These are phyloP conservation scores for Nyctanthes arbortristis DNA, from an alignment of 257 asterid species.

Conservation along the genomic window DNA sequence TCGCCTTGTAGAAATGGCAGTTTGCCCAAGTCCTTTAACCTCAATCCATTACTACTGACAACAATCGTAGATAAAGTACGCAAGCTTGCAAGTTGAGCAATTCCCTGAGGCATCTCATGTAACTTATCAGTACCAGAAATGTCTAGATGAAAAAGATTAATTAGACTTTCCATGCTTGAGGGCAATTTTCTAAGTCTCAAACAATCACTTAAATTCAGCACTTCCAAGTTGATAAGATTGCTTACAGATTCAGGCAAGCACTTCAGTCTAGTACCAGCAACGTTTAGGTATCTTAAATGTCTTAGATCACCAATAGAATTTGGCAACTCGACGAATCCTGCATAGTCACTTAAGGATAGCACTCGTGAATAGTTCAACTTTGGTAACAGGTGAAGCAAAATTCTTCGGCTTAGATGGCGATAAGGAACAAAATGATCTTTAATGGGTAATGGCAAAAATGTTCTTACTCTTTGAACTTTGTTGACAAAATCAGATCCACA, in stretches of 20 bases:
- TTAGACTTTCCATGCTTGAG: neutral
- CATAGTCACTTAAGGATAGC: constrained; percentile 29
- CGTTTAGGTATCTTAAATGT: constrained; percentile 29
- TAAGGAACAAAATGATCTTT: neutral
- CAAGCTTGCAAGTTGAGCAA: constrained; percentile 15
- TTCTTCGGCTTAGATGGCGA: constrained; percentile 12
- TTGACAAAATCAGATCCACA: constrained; percentile 24
- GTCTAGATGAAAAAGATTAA: constrained; percentile 30
- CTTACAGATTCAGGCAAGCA: constrained; percentile 21
- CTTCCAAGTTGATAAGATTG: constrained; percentile 17
- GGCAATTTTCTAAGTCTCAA: constrained; percentile 11
- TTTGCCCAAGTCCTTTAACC: constrained; percentile 19
- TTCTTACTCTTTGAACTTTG: constrained; percentile 30
- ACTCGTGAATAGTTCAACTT: constrained; percentile 17
- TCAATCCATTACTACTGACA: constrained; percentile 17
- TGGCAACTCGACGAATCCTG: constrained; percentile 26
- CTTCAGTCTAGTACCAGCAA: constrained; percentile 11
- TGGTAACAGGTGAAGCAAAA: constrained; percentile 22
- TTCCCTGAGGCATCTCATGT: constrained; percentile 31
- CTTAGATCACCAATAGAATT: constrained; percentile 26
- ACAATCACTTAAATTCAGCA: constrained; percentile 12
- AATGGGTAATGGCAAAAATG: constrained; percentile 30
- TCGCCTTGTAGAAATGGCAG: constrained; percentile 11
- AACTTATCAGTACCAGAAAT: constrained; percentile 6
- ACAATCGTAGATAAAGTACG: constrained; percentile 19